phyloP scores from a whole-genome alignment of 106 monocot genomes.

The Hemerocallis citrina region DNA sequence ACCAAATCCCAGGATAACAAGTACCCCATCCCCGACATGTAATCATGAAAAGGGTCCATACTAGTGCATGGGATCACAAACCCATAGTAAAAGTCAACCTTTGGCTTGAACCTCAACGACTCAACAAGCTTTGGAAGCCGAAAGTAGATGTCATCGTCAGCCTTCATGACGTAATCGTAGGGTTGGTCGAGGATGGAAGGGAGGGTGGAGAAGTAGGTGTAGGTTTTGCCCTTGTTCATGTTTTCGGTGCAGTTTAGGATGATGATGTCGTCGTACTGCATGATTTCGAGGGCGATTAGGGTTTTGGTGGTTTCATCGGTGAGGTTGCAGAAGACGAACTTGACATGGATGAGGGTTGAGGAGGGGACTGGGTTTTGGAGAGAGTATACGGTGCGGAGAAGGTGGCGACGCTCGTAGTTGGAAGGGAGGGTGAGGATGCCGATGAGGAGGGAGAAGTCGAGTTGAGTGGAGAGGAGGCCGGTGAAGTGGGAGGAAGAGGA shows the following conservation, averaged over 20 bases:
- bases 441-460: constrained; percentile 30
- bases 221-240: constrained; percentile 62
- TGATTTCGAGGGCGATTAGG: constrained; percentile 50
- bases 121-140: constrained; percentile 22
- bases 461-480: background rate
- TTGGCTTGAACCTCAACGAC: constrained; percentile 22
- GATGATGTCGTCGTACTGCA: constrained; percentile 40
- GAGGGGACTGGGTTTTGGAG: constrained; percentile 15
- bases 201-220: constrained; percentile 35
- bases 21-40: constrained; percentile 62
- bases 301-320: constrained; percentile 28
- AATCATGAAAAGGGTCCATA: constrained; percentile 25
- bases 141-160: constrained; percentile 50
- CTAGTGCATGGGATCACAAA: constrained; percentile 23
- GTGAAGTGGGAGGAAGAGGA: background rate
- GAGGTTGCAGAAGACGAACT: constrained; percentile 54
- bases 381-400: constrained; percentile 30
- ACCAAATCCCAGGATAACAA: constrained; percentile 54
- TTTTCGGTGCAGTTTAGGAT: constrained; percentile 57
- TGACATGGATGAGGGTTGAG: constrained; percentile 26
- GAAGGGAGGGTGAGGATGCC: constrained; percentile 38
- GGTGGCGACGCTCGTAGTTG: constrained; percentile 29
- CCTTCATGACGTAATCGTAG: constrained; percentile 61
- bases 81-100: constrained; percentile 45
- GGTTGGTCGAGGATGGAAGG: constrained; percentile 21